Evolutionary conservation across 1,139 yeast species (phyloP), one percentile per base, ranked within the genome.

Genomic region (Yamadazyma friedrichii): DNA sequence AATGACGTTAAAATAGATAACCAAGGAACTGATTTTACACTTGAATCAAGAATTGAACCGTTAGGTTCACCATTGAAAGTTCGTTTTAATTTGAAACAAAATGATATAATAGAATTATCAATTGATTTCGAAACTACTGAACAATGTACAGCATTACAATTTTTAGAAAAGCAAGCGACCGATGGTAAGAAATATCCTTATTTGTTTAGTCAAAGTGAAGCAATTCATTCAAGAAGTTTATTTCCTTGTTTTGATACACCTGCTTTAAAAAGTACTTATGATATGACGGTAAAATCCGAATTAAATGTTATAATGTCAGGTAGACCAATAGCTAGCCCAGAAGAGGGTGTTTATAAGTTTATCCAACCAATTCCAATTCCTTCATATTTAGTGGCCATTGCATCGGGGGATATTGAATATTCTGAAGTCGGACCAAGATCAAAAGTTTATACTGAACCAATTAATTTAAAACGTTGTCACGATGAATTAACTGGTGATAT

Each of bases 241-340:
- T 83, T 85, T 65, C 96, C 97, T 2, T 86, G 91, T 54, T 89
- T 89, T 59, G 97, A 89, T 61, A 88, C 96, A 0, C 96, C 97
- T 3, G 76, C 94, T 0, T 75, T 87, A 39, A 89, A 89, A 62
- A 75, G 89, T 3, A 70, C 82, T 0, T 86, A 76, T 58, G 63
- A 68, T 13, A 80, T 84, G 52, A 65, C 67, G 30, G 81, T 87
- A 38, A 74, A 63, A 35, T 87, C 96, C 1, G 76, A 81, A 11
- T 70, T 78, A 45, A 84, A 84, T 33, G 79, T 81, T 2, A 79
- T 88, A 31, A 81, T 87, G 65, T 82, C 93, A 8, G 96, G 95
- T 33, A 61, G 77, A 43, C 67, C 72, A 6, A 54, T 55, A 5
- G 52, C 56, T 17, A 41, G 54, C 6, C 40, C 49, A 11, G 49